Percentiles rank a stretch among this genome's conserved stretches.
These are phyloP conservation scores for Raffaelea arxii DNA, from an alignment of 2,329 filamentous ascomycete genomes.

Conservation along the genomic window DNA sequence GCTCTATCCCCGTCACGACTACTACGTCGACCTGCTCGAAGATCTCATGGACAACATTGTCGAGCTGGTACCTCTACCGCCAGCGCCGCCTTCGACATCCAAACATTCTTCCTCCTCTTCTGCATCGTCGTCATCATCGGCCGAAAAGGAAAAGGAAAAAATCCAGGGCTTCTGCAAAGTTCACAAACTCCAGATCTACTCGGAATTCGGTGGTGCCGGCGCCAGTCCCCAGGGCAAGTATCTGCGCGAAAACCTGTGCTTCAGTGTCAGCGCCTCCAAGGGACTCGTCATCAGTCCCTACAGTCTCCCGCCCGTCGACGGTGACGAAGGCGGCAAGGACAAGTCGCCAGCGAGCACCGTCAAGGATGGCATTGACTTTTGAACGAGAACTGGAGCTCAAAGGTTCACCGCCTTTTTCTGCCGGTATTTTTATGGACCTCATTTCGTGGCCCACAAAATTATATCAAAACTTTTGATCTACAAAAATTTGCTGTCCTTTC, in stretches of 20 bases:
- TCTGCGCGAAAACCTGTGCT: conserved; percentile 77
- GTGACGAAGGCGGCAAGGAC: conserved; percentile 41
- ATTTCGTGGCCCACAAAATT: background rate
- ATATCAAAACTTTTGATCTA: background rate
- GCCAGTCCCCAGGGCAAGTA: conserved; percentile 59
- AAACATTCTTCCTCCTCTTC: too few species aligned
- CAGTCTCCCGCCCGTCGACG: conserved; percentile 77
- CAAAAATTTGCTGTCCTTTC: conserved; percentile 7
- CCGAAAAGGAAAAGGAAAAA: conserved; percentile 41
- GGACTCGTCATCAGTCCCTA: conserved; percentile 83
- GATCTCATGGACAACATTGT: conserved; percentile 64
- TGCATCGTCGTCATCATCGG: conserved; percentile 21
- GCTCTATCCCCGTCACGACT: conserved; percentile 65
- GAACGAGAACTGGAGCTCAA: conserved; percentile 13
- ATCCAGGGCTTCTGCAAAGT: conserved; percentile 80
- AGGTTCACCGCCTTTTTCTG: conserved; percentile 12
- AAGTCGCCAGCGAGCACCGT: conserved; percentile 38
- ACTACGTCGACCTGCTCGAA: conserved; percentile 79
- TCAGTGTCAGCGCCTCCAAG: conserved; percentile 69
- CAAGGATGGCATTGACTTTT: conserved; percentile 70
- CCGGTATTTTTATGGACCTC: background rate
- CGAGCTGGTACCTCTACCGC: conserved; percentile 67
- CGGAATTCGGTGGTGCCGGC: conserved; percentile 78
- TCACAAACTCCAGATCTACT: conserved; percentile 72
- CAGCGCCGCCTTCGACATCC: conserved; percentile 21